Evolutionary conservation across 208 protist genomes (phyloP).

Genomic region (Naegleria gruberi): DNA sequence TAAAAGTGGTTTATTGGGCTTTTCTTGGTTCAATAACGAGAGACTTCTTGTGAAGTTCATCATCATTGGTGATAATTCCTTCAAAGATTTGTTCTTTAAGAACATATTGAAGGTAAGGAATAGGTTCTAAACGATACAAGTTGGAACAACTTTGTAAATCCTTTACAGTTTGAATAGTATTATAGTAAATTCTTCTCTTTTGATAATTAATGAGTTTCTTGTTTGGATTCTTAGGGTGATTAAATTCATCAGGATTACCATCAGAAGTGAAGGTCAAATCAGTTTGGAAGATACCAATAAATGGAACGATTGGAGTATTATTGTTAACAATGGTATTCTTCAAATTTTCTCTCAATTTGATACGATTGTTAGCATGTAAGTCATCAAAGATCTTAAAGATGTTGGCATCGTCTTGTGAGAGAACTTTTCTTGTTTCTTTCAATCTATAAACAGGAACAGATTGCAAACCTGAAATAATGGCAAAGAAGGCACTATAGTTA

Average conservation of each 20-base stretch:
- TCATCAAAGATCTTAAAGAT: constrained; percentile 27
- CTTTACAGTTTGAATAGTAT: background rate
- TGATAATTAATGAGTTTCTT: constrained; percentile 4
- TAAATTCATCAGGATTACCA: constrained; percentile 17
- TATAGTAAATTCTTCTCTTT: constrained; percentile 10
- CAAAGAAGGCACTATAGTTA: constrained; percentile 35
- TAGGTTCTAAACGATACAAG: constrained; percentile 37
- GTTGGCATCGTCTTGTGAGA: constrained; percentile 12
- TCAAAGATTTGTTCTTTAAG: constrained; percentile 25
- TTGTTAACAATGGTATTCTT: background rate
- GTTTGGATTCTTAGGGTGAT: background rate
- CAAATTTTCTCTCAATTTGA: background rate
- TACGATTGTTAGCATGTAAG: background rate
- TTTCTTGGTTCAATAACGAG: constrained; percentile 29
- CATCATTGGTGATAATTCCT: constrained; percentile 17
- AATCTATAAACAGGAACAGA: constrained; percentile 24
- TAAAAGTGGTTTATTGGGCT: too few species aligned
- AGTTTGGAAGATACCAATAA: constrained; percentile 36
- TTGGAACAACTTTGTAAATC: background rate
- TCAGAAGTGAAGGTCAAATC: constrained; percentile 34
- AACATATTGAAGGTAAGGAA: constrained; percentile 41
- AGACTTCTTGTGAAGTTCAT: constrained; percentile 34
- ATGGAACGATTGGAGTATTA: constrained; percentile 30
- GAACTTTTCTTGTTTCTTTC: constrained; percentile 30
- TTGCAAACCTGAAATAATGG: constrained; percentile 32